These are phyloP conservation scores for Vararia minispora DNA, from an alignment of 768 basidiomycete genomes.

Conservation along the genomic window DNA sequence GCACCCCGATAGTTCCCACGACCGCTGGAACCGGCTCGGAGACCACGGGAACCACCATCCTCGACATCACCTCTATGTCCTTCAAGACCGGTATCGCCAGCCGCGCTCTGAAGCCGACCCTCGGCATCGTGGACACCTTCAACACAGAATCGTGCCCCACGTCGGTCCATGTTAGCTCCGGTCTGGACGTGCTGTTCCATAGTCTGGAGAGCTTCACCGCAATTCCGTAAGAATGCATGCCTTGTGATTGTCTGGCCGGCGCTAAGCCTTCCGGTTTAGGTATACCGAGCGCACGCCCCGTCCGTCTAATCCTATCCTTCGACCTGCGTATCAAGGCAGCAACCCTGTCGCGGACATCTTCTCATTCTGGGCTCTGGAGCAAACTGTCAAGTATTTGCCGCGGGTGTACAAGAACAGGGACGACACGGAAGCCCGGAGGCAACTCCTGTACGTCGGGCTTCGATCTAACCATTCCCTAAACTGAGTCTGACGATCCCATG, in stretches of 20 bases:
- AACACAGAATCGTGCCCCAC: slow-evolving; percentile 89
- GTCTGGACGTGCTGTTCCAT: slow-evolving; percentile 93
- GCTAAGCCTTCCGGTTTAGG: slow-evolving; percentile 24
- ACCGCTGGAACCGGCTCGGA: slow-evolving; percentile 88
- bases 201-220: slow-evolving; percentile 92
- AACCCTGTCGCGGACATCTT: slow-evolving; percentile 96
- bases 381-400: slow-evolving; percentile 83
- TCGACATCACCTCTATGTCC: slow-evolving; percentile 81
- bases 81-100: slow-evolving; percentile 98
- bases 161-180: slow-evolving; percentile 90
- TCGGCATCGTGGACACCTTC: slow-evolving; percentile 73
- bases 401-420: slow-evolving; percentile 69
- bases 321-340: slow-evolving; percentile 90
- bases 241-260: slow-evolving; percentile 3
- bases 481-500: not conserved
- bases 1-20: slow-evolving; percentile 38
- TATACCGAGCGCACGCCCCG: slow-evolving; percentile 86
- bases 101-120: slow-evolving; percentile 79
- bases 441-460: slow-evolving; percentile 67
- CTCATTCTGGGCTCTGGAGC: slow-evolving; percentile 85
- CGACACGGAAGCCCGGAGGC: slow-evolving; percentile 73
- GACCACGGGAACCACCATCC: slow-evolving; percentile 90
- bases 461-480: not conserved
- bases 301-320: slow-evolving; percentile 78
- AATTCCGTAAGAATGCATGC: slow-evolving; percentile 53